A percentile compares a stretch with the other conserved stretches of the same genome.
These are phyloP conservation scores for Triticum dicoccoides DNA, from an alignment of 176 grass and related monocot species.

Conservation along the genomic window DNA sequence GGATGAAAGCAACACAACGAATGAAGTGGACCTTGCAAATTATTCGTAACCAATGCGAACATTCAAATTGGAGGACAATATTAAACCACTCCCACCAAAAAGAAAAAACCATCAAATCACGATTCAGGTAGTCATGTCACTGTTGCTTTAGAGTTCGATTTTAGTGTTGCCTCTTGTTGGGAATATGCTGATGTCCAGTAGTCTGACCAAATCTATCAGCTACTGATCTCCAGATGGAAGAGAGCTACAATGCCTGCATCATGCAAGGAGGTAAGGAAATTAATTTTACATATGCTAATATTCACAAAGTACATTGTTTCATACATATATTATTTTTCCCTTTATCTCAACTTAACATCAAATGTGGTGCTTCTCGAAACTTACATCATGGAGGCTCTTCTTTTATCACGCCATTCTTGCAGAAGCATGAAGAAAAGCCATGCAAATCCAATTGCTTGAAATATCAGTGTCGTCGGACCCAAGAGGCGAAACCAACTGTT, in stretches of 20 bases:
- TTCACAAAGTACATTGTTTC: neutral
- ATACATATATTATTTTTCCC: neutral
- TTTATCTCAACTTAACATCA: neutral
- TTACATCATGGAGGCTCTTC: conserved; percentile 14
- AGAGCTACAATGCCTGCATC: neutral
- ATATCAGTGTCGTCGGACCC: neutral
- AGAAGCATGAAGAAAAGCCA: conserved; percentile 32
- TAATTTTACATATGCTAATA: neutral
- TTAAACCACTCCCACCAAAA: neutral
- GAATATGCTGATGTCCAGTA: neutral
- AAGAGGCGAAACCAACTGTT: neutral
- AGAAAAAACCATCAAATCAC: neutral
- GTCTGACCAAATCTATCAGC: neutral
- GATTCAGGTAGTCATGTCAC: neutral
- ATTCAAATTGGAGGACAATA: neutral
- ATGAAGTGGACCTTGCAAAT: neutral
- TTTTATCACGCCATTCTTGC: conserved; percentile 20
- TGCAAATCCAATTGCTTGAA: conserved; percentile 23
- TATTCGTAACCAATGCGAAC: neutral
- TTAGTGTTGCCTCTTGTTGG: neutral
- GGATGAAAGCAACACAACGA: neutral
- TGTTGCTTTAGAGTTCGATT: neutral
- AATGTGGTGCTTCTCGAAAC: neutral
- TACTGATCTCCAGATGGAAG: conserved; percentile 11
- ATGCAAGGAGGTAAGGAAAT: neutral